These are phyloP conservation scores for Leptodontidium sp. DNA, from an alignment of 2,329 filamentous ascomycete species.

Conservation along the genomic window DNA sequence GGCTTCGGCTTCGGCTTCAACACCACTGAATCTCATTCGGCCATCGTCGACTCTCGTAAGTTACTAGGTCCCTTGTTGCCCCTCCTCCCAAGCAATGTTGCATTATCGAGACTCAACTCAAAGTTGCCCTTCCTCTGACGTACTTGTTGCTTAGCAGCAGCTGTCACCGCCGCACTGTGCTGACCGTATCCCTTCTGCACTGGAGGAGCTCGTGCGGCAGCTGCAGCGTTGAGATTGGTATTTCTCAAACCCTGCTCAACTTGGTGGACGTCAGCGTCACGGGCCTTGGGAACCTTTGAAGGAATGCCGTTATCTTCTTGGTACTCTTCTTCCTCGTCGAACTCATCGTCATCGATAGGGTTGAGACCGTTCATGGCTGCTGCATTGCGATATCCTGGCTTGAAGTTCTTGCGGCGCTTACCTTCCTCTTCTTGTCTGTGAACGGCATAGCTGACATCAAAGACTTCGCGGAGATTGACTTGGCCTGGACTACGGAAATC, in stretches of 20 bases:
- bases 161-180: slow-evolving; percentile 84
- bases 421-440: slow-evolving; percentile 96
- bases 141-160: slow-evolving; percentile 84
- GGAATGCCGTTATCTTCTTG: slow-evolving; percentile 61
- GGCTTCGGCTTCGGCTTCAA: not conserved
- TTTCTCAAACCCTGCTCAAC: slow-evolving; percentile 90
- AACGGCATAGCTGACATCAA: slow-evolving; percentile 97
- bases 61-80: slow-evolving; percentile 55
- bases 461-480: slow-evolving; percentile 95
- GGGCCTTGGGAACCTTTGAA: slow-evolving; percentile 73
- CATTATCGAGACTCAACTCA: slow-evolving; percentile 89
- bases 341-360: slow-evolving; percentile 68
- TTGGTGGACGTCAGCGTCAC: slow-evolving; percentile 66
- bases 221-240: slow-evolving; percentile 75
- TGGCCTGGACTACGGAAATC: slow-evolving; percentile 97
- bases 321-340: slow-evolving; percentile 72
- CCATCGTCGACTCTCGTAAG: slow-evolving; percentile 41
- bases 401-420: slow-evolving; percentile 86
- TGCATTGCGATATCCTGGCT: slow-evolving; percentile 70
- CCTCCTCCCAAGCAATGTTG: slow-evolving; percentile 82
- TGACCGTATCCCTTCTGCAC: slow-evolving; percentile 79
- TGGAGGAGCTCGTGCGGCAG: slow-evolving; percentile 60
- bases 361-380: slow-evolving; percentile 73
- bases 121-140: slow-evolving; percentile 80
- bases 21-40: slow-evolving; percentile 23